These are phyloP conservation scores for Tripterygium wilfordii DNA, from an alignment of 177 flowering plant species.

Conservation along the genomic window DNA sequence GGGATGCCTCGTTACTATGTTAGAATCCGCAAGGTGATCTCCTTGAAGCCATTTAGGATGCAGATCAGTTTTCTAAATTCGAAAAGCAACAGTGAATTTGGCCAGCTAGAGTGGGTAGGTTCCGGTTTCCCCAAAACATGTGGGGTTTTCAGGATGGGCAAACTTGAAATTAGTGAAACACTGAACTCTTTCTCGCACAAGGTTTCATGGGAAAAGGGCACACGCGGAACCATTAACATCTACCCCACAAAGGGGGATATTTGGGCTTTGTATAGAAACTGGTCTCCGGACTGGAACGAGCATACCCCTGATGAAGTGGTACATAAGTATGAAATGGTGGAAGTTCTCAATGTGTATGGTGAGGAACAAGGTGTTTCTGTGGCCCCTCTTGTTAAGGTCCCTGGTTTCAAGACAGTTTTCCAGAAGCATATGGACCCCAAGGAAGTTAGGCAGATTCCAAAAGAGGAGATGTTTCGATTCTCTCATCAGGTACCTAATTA, in stretches of 20 bases:
- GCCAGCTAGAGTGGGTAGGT: constrained; percentile 57
- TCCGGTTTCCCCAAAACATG: constrained; percentile 71
- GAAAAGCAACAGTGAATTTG: constrained; percentile 53
- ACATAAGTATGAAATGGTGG: constrained; percentile 61
- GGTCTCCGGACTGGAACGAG: constrained; percentile 57
- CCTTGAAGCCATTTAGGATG: constrained; percentile 66
- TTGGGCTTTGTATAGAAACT: constrained; percentile 78
- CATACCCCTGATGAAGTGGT: constrained; percentile 41
- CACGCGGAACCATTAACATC: constrained; percentile 48
- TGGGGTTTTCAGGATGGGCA: constrained; percentile 73
- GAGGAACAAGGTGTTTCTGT: constrained; percentile 41
- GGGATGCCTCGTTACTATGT: constrained; percentile 97
- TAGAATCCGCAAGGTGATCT: constrained; percentile 57
- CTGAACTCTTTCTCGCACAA: constrained; percentile 75
- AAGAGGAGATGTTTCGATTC: constrained; percentile 55
- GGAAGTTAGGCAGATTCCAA: constrained; percentile 29
- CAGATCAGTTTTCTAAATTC: constrained; percentile 72
- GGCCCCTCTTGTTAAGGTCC: constrained; percentile 38
- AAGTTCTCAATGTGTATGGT: constrained; percentile 43
- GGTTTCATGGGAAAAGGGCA: constrained; percentile 52
- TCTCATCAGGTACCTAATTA: constrained; percentile 58
- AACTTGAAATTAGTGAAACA: constrained; percentile 31
- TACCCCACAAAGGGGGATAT: constrained; percentile 71
- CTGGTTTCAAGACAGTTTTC: constrained; percentile 50
- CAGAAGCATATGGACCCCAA: constrained; percentile 23